A percentile compares a stretch with the other conserved stretches of the same genome.
These are phyloP conservation scores for Rhexocercosporidium sp. DNA, from an alignment of 2,329 filamentous ascomycete species.

Conservation along the genomic window DNA sequence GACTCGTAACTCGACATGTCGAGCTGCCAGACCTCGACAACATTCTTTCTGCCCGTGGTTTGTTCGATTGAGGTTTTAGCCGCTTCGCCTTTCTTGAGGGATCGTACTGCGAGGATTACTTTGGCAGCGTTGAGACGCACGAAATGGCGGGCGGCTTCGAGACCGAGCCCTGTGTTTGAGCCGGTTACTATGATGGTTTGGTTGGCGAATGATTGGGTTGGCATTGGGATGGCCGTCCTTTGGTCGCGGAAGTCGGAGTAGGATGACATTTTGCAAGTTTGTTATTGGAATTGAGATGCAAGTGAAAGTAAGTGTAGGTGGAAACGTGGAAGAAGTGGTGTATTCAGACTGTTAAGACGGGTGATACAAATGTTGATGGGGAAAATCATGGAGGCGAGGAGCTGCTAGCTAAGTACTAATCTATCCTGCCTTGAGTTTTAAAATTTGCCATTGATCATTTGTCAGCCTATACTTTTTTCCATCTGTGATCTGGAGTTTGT, in stretches of 20 bases:
- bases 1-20: slow-evolving; percentile 25
- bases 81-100: slow-evolving; percentile 48
- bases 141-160: slow-evolving; percentile 44
- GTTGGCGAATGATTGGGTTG: slow-evolving; percentile 29
- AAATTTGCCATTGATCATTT: not conserved
- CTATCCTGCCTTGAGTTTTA: not conserved
- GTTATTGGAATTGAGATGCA: not conserved
- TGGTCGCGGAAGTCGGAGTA: not conserved
- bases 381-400: not conserved
- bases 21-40: slow-evolving; percentile 26
- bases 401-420: not conserved
- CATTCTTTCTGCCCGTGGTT: slow-evolving; percentile 11
- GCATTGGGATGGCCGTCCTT: slow-evolving; percentile 5
- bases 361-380: not conserved
- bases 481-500: not conserved
- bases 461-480: not conserved
- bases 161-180: slow-evolving; percentile 44
- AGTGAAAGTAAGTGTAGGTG: not conserved
- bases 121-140: slow-evolving; percentile 40
- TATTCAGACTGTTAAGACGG: too few species aligned
- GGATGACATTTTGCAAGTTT: slow-evolving; percentile 6
- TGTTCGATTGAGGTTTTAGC: slow-evolving; percentile 45
- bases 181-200: slow-evolving; percentile 45
- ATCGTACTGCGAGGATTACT: slow-evolving; percentile 47
- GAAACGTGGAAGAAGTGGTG: too few species aligned